Conservation (phyloP, 1,284 basidiomycete species). For the Sporisorium scitamineum region DNA sequence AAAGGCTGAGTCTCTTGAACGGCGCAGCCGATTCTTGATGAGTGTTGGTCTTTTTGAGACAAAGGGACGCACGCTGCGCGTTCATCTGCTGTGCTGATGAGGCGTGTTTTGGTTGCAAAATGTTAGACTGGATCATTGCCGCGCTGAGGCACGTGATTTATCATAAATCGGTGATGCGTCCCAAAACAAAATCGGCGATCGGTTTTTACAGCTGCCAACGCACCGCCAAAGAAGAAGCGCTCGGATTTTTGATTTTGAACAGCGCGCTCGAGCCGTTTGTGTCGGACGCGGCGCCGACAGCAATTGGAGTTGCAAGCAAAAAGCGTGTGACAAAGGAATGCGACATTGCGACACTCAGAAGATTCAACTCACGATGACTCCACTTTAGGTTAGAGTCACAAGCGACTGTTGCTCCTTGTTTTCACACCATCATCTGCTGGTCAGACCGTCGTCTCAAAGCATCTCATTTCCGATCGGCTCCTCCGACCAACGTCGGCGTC, state of each 20-base stretch:
- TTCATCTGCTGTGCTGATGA: not conserved
- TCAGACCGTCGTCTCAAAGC: not conserved
- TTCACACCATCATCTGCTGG: not conserved
- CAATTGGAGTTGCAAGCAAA: too few relatives aligned
- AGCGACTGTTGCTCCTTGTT: not conserved
- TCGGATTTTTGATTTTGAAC: not conserved
- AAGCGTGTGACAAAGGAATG: too few relatives aligned
- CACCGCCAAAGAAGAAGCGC: not conserved
- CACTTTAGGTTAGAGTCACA: not conserved
- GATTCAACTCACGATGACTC: not conserved
- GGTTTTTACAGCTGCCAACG: not conserved
- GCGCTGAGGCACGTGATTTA: constrained; percentile 17
- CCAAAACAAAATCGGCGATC: constrained; percentile 9
- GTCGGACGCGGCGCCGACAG: too few relatives aligned
- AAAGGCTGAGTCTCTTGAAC: not conserved
- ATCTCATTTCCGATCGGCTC: not conserved
- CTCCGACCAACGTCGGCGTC: not conserved
- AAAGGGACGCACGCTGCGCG: not conserved
- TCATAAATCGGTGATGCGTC: not conserved
- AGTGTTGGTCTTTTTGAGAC: constrained; percentile 15
- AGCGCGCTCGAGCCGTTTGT: too few relatives aligned
- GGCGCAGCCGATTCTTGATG: not conserved
- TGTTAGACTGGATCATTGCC: constrained; percentile 1
- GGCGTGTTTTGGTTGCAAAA: constrained; percentile 1
- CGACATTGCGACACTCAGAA: too few relatives aligned